phyloP scores from a whole-genome alignment of 305 asterid genomes.

The Petunia hybrid region DNA sequence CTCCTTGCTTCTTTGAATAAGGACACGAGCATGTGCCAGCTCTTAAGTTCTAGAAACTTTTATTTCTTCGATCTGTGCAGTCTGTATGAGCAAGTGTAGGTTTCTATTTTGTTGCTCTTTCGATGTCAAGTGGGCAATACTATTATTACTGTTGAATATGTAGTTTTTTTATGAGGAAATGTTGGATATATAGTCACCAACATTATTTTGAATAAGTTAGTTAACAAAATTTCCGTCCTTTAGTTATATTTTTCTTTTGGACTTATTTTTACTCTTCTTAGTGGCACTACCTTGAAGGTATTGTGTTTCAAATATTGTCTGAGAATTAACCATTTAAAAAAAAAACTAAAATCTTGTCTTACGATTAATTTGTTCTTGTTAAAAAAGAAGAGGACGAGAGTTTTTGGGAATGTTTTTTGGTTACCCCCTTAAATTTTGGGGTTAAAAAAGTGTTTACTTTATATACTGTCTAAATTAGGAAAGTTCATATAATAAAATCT shows the following conservation, averaged over 20 bases:
- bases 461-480: neutral
- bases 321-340: too few species aligned
- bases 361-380: neutral
- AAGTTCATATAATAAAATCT: neutral
- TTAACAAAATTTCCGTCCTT: neutral
- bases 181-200: neutral
- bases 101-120: neutral
- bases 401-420: too few species aligned
- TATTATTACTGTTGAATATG: too few species aligned
- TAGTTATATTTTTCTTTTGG: neutral
- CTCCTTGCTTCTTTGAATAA: neutral
- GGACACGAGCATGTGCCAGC: neutral
- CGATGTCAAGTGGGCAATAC: constrained; percentile 7
- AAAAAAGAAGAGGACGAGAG: too few species aligned
- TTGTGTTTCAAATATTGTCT: neutral
- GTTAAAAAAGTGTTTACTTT: neutral
- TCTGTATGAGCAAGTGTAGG: neutral
- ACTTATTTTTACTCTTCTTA: neutral
- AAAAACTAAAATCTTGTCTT: too few species aligned
- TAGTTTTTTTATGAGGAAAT: too few species aligned
- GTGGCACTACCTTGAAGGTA: neutral
- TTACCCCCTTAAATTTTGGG: neutral
- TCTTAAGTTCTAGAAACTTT: neutral
- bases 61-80: too few species aligned
- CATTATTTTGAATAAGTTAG: neutral